A percentile compares a stretch with the other conserved stretches of the same genome.
Conservation (phyloP, 331 rosid genomes). For the Telfairia occidentalis region DNA sequence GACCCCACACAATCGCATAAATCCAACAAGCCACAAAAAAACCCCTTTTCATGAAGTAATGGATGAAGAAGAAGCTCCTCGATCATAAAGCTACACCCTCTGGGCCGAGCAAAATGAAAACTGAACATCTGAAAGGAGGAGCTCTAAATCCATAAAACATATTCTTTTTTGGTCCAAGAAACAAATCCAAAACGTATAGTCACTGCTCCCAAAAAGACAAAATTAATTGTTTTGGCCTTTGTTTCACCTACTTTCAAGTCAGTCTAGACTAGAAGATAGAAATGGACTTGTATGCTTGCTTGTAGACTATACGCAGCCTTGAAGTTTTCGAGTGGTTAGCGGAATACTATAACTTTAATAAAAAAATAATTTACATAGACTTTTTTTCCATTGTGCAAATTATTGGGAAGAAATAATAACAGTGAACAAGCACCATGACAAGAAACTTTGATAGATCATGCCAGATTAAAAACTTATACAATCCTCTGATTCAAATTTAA, state of each 20-base stretch:
- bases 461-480: neutral
- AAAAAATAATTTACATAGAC: neutral
- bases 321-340: neutral
- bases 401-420: neutral
- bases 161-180: no score
- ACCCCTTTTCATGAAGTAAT: no score
- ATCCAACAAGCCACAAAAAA: no score
- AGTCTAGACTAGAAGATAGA: neutral
- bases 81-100: no score
- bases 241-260: neutral
- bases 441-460: neutral
- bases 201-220: conserved; percentile 5
- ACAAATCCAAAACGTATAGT: no score
- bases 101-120: no score
- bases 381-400: neutral
- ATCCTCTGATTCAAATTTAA: neutral
- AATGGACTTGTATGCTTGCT: neutral
- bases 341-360: neutral
- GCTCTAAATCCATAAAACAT: no score
- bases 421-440: neutral
- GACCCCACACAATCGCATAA: no score
- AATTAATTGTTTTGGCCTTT: neutral
- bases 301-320: neutral
- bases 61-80: no score
- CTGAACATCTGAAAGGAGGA: no score